Percentiles rank a stretch among this genome's conserved stretches.
phyloP scores from a whole-genome alignment of 768 basidiomycete genomes.

The Dacryopinax primogenitus region DNA sequence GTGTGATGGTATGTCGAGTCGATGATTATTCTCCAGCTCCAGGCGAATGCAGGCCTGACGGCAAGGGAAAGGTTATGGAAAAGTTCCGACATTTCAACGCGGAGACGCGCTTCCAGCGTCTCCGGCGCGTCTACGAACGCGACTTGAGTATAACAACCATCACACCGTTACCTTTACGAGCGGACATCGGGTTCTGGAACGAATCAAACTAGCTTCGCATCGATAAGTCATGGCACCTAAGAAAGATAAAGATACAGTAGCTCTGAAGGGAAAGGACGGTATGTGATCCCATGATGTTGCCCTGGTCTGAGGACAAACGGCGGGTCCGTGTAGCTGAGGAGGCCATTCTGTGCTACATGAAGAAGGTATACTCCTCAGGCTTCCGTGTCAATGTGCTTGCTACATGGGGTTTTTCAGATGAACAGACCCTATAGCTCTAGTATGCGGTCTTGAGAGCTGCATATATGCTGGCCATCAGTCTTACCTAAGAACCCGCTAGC shows the following conservation, averaged over 20 bases:
- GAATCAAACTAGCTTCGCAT: neutral
- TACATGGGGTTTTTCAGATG: slow-evolving; percentile 40
- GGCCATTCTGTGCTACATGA: slow-evolving; percentile 64
- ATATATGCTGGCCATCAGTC: neutral
- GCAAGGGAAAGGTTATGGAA: neutral
- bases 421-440: slow-evolving; percentile 82
- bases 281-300: neutral
- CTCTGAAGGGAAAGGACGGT: slow-evolving; percentile 5
- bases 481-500: slow-evolving; percentile 29
- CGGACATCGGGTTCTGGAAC: neutral
- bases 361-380: slow-evolving; percentile 35
- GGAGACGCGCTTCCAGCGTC: neutral
- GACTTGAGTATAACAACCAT: neutral
- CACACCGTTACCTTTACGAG: neutral
- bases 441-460: slow-evolving; percentile 16
- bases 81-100: neutral
- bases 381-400: slow-evolving; percentile 13
- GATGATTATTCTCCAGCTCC: neutral
- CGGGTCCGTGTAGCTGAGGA: slow-evolving; percentile 45
- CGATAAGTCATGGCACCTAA: neutral
- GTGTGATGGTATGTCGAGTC: neutral
- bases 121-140: neutral
- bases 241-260: neutral
- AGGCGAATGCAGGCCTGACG: neutral
- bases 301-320: neutral